phyloP scores from a whole-genome alignment of 2,329 filamentous ascomycete genomes.

The Xylariaceae sp. region DNA sequence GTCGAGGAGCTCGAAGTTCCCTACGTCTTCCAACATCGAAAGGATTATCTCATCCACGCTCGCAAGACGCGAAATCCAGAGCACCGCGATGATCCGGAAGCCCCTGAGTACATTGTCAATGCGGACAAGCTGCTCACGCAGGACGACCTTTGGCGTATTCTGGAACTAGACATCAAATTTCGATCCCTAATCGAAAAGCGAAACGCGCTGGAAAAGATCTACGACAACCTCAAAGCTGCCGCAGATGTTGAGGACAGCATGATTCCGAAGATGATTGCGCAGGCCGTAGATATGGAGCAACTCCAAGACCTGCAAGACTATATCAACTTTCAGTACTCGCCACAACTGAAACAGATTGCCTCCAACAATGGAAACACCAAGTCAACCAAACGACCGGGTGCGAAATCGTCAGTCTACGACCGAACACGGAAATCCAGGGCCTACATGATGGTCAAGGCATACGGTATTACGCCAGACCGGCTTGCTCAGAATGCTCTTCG shows the following conservation, averaged over 20 bases:
- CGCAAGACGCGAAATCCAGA: constrained; percentile 60
- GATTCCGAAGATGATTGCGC: constrained; percentile 75
- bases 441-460: constrained; percentile 78
- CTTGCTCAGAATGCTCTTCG: constrained; percentile 82
- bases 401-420: constrained; percentile 74
- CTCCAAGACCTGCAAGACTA: constrained; percentile 96
- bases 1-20: constrained; percentile 92
- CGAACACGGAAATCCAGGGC: constrained; percentile 75
- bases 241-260: constrained; percentile 63
- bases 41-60: constrained; percentile 93
- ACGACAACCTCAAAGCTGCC: constrained; percentile 61
- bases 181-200: constrained; percentile 88
- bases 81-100: constrained; percentile 61
- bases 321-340: constrained; percentile 85
- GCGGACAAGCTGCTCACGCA: constrained; percentile 89
- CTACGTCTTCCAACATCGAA: constrained; percentile 96
- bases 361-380: constrained; percentile 58
- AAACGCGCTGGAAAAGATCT: constrained; percentile 74
- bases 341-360: constrained; percentile 75
- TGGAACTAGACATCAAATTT: constrained; percentile 94
- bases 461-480: constrained; percentile 83
- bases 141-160: constrained; percentile 89
- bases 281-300: constrained; percentile 85
- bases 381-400: constrained; percentile 73
- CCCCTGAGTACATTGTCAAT: constrained; percentile 65